Evolutionary conservation across 73 alveolate species (phyloP).

Genomic region (Tetrahymena elliotti): DNA sequence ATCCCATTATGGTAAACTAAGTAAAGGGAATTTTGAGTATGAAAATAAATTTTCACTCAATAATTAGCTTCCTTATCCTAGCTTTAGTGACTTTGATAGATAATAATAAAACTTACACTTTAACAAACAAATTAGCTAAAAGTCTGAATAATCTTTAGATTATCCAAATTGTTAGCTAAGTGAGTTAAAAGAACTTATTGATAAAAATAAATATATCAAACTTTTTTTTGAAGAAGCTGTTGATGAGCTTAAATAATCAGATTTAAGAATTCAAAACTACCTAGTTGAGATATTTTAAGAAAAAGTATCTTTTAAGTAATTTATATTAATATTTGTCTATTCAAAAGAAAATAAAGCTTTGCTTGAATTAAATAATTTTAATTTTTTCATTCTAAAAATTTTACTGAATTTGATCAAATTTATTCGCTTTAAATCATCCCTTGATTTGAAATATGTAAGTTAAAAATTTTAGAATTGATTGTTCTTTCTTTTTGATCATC

Average conservation of each 20-base stretch:
- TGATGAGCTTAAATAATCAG: background rate
- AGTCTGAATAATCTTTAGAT: no score
- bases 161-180: background rate
- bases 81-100: background rate
- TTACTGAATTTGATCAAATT: no score
- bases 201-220: no score
- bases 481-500: no score
- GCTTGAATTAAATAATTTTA: background rate
- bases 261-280: background rate
- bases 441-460: no score
- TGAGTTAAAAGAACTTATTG: background rate
- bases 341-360: no score
- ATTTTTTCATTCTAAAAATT: no score
- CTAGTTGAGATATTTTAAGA: background rate
- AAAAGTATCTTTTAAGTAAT: background rate
- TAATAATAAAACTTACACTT: no score
- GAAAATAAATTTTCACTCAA: background rate
- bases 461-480: no score
- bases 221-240: background rate
- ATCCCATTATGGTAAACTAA: background rate
- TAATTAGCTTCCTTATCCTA: background rate
- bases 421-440: no score
- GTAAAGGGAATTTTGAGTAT: background rate
- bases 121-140: background rate
- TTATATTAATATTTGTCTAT: no score